These are phyloP conservation scores for Amylocystis lapponica DNA, from an alignment of 768 basidiomycete species.

Conservation along the genomic window DNA sequence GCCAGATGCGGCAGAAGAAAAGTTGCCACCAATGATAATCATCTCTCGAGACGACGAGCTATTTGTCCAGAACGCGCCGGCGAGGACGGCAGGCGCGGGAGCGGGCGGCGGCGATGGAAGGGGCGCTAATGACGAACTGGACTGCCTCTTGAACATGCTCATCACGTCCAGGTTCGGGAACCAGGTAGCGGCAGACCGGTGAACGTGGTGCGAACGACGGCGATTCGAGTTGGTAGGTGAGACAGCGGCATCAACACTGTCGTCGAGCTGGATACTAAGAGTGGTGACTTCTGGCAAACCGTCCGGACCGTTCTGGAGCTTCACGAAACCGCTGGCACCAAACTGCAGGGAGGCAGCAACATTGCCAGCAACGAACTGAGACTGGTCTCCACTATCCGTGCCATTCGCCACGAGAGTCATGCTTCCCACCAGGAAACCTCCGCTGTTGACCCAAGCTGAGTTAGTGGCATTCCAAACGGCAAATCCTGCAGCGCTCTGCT, in stretches of 20 bases:
- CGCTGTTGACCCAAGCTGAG: constrained; percentile 63
- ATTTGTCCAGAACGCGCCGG: constrained; percentile 90
- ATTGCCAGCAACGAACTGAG: constrained; percentile 68
- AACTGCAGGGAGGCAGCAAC: constrained; percentile 50
- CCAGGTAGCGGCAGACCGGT: constrained; percentile 38
- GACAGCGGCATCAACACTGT: constrained; percentile 23
- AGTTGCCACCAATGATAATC: constrained; percentile 87
- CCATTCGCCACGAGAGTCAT: constrained; percentile 68
- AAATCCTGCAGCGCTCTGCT: constrained; percentile 49
- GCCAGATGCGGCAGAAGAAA: constrained; percentile 43
- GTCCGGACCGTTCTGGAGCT: constrained; percentile 59
- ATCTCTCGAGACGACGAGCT: constrained; percentile 56
- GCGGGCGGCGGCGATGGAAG: constrained; percentile 54
- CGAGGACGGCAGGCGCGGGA: constrained; percentile 74
- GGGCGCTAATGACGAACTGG: constrained; percentile 36
- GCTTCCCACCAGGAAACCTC: constrained; percentile 67
- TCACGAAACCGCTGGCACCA: constrained; percentile 76
- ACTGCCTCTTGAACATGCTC: constrained; percentile 45
- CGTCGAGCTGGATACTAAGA: constrained; percentile 51
- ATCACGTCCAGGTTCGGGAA: constrained; percentile 37
- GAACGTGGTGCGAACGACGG: constrained; percentile 34
- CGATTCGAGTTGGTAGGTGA: constrained; percentile 23
- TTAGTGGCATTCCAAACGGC: constrained; percentile 66
- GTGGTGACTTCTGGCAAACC: constrained; percentile 55
- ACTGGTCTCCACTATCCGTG: constrained; percentile 39